phyloP scores from a whole-genome alignment of 2,329 filamentous ascomycete genomes.

The Nothophoma quercina region DNA sequence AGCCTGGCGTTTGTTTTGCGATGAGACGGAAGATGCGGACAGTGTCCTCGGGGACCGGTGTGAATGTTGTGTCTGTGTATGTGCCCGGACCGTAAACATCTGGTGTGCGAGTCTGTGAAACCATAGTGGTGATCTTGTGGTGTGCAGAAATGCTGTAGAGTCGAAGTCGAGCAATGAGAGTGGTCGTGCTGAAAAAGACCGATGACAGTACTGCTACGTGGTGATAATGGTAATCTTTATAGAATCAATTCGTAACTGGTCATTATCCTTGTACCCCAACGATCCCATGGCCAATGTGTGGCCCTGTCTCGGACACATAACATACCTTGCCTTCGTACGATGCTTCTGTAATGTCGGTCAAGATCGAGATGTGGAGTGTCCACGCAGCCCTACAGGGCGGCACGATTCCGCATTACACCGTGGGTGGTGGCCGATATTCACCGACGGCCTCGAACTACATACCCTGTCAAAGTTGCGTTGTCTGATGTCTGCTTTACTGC shows the following conservation, averaged over 20 bases:
- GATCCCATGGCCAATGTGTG: not conserved
- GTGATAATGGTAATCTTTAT: too few species aligned
- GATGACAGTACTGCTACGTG: too few species aligned
- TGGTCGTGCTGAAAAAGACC: too few species aligned
- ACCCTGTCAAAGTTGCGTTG: not conserved
- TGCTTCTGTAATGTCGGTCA: not conserved
- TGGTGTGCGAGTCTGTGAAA: conserved; percentile 5
- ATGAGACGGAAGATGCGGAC: conserved; percentile 50
- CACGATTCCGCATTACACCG: conserved; percentile 8
- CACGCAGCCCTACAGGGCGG: conserved; percentile 4
- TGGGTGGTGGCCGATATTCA: conserved; percentile 1
- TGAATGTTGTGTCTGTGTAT: conserved; percentile 48
- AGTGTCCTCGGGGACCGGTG: conserved; percentile 50
- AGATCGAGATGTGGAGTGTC: conserved; percentile 4
- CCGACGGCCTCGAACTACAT: not conserved
- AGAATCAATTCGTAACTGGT: too few species aligned
- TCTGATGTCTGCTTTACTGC: not conserved
- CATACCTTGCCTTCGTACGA: conserved; percentile 11
- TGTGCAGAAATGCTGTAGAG: not conserved
- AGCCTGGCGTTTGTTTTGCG: conserved; percentile 51
- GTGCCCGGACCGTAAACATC: conserved; percentile 53
- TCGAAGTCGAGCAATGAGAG: too few species aligned
- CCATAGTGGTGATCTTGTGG: conserved; percentile 6
- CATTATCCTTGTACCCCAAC: conserved; percentile 1
- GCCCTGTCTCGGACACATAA: not conserved